Percentiles rank a stretch among this genome's conserved stretches.
Conservation (phyloP, 164 flowering plant species). For the Akebia trifoliata region DNA sequence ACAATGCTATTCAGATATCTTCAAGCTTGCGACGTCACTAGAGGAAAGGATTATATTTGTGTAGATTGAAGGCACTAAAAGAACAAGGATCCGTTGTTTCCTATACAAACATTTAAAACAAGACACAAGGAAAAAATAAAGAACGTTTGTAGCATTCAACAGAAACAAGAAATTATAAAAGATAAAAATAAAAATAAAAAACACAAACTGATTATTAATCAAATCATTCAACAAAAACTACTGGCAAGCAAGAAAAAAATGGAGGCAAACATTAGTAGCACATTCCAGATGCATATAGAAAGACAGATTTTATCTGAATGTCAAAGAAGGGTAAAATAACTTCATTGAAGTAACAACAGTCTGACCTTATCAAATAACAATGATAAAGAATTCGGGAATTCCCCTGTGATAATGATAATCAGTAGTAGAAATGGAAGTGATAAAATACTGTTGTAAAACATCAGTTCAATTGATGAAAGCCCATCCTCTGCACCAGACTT, state of each 20-base stretch:
- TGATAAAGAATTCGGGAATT: constrained; percentile 74
- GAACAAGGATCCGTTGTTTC: too few species aligned
- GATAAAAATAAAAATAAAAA: background rate
- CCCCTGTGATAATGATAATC: constrained; percentile 81
- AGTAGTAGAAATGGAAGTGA: constrained; percentile 72
- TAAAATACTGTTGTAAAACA: constrained; percentile 85
- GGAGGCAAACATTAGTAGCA: too few species aligned
- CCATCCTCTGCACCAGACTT: constrained; percentile 98
- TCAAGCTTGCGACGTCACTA: too few species aligned
- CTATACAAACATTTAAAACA: too few species aligned
- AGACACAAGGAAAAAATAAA: background rate
- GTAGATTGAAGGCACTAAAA: too few species aligned
- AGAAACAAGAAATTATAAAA: background rate
- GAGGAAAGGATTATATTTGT: too few species aligned
- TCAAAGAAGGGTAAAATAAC: constrained; percentile 1
- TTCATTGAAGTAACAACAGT: background rate
- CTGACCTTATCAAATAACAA: constrained; percentile 70
- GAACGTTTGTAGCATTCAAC: background rate
- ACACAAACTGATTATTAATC: too few species aligned
- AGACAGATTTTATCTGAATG: background rate
- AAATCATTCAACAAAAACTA: background rate
- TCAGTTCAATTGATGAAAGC: constrained; percentile 89
- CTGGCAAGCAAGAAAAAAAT: background rate
- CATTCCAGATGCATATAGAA: background rate
- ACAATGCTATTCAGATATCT: too few species aligned